Evolutionary conservation across 805 yeast genomes (phyloP).

Genomic region (Candida tammaniensis): DNA sequence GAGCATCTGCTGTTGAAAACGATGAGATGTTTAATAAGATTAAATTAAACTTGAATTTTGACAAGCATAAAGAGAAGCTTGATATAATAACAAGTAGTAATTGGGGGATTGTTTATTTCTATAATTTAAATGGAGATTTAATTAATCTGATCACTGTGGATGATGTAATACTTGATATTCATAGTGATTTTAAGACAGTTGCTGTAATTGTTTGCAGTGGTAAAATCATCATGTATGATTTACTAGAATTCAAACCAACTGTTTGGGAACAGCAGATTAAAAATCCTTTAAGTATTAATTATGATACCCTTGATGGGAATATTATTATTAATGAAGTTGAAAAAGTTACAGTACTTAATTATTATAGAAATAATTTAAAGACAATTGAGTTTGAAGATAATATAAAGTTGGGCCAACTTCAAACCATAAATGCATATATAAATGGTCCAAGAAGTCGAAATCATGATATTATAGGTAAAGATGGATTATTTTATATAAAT

Average conservation of each 20-base stretch:
- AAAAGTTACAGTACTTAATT: slow-evolving; percentile 24
- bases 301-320: slow-evolving; percentile 32
- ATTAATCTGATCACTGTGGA: slow-evolving; percentile 10
- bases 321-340: slow-evolving; percentile 21
- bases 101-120: slow-evolving; percentile 22
- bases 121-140: slow-evolving; percentile 24
- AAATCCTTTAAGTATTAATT: slow-evolving; percentile 17
- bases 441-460: slow-evolving; percentile 15
- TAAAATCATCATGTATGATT: slow-evolving; percentile 19
- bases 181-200: slow-evolving; percentile 1
- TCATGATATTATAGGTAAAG: slow-evolving; percentile 32
- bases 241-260: background rate
- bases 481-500: slow-evolving; percentile 38
- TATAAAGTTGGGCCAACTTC: slow-evolving; percentile 14
- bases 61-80: slow-evolving; percentile 19
- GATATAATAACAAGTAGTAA: slow-evolving; percentile 27
- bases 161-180: slow-evolving; percentile 9
- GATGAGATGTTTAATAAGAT: slow-evolving; percentile 13
- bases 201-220: background rate
- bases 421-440: background rate
- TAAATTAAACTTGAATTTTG: slow-evolving; percentile 20
- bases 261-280: no score
- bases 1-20: slow-evolving; percentile 5
- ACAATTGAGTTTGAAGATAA: slow-evolving; percentile 1
- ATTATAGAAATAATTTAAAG: slow-evolving; percentile 3